phyloP scores from a whole-genome alignment of 2,329 filamentous ascomycete species.

The Fusarium pseudonygamai region DNA sequence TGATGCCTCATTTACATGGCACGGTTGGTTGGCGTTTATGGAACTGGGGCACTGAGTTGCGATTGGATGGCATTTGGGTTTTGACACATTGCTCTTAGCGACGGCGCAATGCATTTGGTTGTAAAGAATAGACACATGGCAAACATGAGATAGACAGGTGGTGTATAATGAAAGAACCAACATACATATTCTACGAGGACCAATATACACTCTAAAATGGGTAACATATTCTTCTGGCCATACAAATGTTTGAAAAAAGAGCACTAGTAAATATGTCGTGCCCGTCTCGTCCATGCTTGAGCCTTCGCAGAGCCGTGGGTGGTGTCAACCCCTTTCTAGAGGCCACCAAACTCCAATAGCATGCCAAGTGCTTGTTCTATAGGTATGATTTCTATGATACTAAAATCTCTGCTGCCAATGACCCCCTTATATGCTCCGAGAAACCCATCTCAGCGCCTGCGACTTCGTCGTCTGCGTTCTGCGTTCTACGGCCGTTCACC shows the following conservation, averaged over 20 bases:
- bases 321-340: not conserved
- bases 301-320: not conserved
- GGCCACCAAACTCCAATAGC: not conserved
- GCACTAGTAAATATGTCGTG: not conserved
- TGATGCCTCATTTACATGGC: constrained; percentile 14
- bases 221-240: too few species aligned
- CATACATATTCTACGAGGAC: not conserved
- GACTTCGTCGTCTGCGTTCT: constrained; percentile 27
- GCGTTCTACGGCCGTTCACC: constrained; percentile 24
- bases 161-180: constrained; percentile 6
- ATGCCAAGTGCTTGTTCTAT: constrained; percentile 28
- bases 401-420: constrained; percentile 26
- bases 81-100: constrained; percentile 21
- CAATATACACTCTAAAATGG: not conserved
- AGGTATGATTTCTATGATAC: constrained; percentile 29
- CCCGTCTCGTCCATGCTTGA: not conserved
- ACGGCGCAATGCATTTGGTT: constrained; percentile 22
- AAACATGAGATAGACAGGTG: constrained; percentile 15
- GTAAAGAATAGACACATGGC: constrained; percentile 10
- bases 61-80: not conserved
- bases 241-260: not conserved
- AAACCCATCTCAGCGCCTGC: constrained; percentile 35
- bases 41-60: constrained; percentile 10
- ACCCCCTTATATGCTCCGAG: constrained; percentile 27
- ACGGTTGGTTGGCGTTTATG: constrained; percentile 21